Base-by-base conservation (phyloP, 2,329 filamentous ascomycete genomes). In the Alternaria infectoria region DNA sequence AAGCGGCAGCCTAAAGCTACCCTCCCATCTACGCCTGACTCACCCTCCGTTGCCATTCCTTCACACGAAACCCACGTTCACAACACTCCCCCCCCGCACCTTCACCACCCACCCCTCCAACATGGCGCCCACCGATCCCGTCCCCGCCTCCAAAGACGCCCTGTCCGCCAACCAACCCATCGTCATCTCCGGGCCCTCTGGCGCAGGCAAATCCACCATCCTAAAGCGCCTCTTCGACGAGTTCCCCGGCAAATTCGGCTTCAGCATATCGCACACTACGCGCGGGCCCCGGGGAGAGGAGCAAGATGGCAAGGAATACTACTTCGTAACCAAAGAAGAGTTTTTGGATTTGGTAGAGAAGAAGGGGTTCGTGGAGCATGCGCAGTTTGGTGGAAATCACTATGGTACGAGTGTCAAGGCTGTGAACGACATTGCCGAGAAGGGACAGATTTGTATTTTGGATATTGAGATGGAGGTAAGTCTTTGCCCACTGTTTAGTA, bases 391-490 rank as follows among this genome's bases (percentile, higher is more conserved):
- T 44, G 90, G 89, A 58, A 97, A 97, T 82, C 84, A 88, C 75
- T 97, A 97, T 82, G 94, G 94, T 60, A 97, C 93, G 6, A 92
- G 89, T 77, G 89, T 93, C 75, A 85, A 86, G 80, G 93, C 93
- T 26, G 93, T 97, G 67, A 87, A 90, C 79, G 88, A 92, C 74
- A 89, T 94, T 78, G 87, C 87, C 3, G 86, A 88, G 64, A 88
- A 90, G 81, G 90, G 89, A 17, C 86, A 86, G 74, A 88, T 93
- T 45, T 95, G 94, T 65, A 89, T 97, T 51, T 83, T 97, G 70
- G 95, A 98, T 79, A 98, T 97, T 77, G 95, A 97, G 86, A 97
- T 97, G 93, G 93, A 97, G 88, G 90, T 91, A 78, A 6, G 66
- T 54, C 58, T 3, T 32, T 23, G n/a, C 10, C 7, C 21, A 0